Evolutionary conservation across 129 eudicot species (phyloP).

Genomic region (Dittrichia graveolens): DNA sequence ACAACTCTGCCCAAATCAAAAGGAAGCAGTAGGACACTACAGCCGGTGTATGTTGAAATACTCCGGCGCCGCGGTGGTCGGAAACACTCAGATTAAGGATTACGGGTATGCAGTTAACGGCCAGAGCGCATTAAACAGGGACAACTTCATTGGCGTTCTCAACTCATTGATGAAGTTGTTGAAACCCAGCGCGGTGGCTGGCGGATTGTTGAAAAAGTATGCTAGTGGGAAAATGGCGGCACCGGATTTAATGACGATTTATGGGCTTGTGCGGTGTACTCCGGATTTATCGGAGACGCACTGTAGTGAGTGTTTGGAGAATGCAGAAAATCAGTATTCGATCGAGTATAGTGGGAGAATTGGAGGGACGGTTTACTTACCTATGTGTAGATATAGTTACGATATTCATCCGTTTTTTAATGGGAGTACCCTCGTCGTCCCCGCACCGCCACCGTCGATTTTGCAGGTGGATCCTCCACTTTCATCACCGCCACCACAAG

Average conservation of each 20-base stretch:
- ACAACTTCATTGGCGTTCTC: neutral
- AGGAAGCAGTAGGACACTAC: neutral
- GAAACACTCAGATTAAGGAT: neutral
- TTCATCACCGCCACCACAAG: neutral
- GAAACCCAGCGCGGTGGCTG: neutral
- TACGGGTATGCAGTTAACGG: neutral
- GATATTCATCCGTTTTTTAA: neutral
- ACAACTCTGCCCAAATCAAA: neutral
- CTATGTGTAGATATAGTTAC: slow-evolving; percentile 16
- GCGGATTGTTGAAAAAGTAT: neutral
- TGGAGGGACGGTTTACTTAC: slow-evolving; percentile 7
- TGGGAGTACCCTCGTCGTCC: slow-evolving; percentile 10
- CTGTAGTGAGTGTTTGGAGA: slow-evolving; percentile 9
- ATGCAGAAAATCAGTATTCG: neutral
- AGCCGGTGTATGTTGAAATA: neutral
- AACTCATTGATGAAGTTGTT: slow-evolving; percentile 3
- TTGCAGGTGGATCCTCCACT: neutral
- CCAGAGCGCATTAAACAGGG: neutral
- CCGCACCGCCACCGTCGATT: neutral
- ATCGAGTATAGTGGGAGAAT: neutral
- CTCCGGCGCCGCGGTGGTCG: neutral
- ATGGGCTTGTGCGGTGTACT: slow-evolving; percentile 11
- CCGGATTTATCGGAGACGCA: neutral
- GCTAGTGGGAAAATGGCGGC: neutral
- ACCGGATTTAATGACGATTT: neutral